Base-by-base conservation (phyloP, 2,329 filamentous ascomycete species). In the Pseudocercospora musae region DNA sequence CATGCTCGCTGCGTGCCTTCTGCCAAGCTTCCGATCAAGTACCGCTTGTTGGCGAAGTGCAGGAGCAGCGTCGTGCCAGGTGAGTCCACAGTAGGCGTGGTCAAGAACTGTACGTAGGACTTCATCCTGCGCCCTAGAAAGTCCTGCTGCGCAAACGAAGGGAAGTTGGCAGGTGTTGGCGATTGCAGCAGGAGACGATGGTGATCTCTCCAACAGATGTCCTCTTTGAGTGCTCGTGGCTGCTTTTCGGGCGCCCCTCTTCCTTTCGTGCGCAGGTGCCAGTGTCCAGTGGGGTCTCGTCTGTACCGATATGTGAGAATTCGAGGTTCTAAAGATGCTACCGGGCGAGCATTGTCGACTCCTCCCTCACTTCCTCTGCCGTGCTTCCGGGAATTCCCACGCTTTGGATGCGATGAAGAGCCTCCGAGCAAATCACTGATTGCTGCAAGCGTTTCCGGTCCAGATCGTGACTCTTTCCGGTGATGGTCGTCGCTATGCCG, bases 51-150 rank as follows among this genome's bases (percentile, higher is more conserved):
- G 70, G 94, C 90, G 72, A 92, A 93, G 73, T 94, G 88, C 6
- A 99, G 81, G 40, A 92, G 74, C 31, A 98, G 76, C 55, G 86
- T 85, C 1, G 91, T 91, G 58, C 94, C 94, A 0, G 88, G 85
- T 20, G 92, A 96, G 77, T 99, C 95, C 62, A 89, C 89, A 68
- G 94, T 95, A 13, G 94, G 94, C 62, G 89, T 90, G 18, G 88
- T 89, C 65, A 94, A 76, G 70, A 98, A 79, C 75, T 96, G 88
- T 60, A 93, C 81, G 70, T 81, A 86, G 73, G 84, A 89, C 69
- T 87, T 83, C 93, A 96, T 96, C 27, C 56, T 62, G 21, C 27
- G 20, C 23, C 25, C 58, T 13, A 40, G n/a, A 25, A 56, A 60
- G 11, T 59, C 55, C 13, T 48, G 15, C 13, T 56, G 27, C 25